Conservation (phyloP, 805 yeast genomes). For the Yamadazyma philogaea region DNA sequence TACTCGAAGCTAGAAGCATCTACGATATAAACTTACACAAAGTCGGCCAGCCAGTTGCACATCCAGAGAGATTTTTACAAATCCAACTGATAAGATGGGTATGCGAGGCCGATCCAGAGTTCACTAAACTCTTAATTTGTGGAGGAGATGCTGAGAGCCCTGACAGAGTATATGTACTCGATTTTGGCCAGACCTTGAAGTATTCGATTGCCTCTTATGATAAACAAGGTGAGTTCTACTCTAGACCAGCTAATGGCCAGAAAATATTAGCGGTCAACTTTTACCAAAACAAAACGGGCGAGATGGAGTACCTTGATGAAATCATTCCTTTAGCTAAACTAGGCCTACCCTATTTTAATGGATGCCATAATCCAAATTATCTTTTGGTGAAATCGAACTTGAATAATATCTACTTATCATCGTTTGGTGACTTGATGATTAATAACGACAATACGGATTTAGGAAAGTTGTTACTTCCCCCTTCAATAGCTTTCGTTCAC, state of each 20-base stretch:
- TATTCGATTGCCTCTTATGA: conserved; percentile 81
- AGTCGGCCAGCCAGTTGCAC: conserved; percentile 35
- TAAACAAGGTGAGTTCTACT: conserved; percentile 76
- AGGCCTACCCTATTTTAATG: conserved; percentile 70
- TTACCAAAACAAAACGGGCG: conserved; percentile 16
- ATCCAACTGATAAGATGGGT: conserved; percentile 70
- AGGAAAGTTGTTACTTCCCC: conserved; percentile 57
- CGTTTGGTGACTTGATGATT: conserved; percentile 42
- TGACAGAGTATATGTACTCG: conserved; percentile 47
- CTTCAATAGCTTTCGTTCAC: conserved; percentile 72
- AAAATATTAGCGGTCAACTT: conserved; percentile 27
- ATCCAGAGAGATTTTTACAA: conserved; percentile 27
- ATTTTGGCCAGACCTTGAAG: conserved; percentile 76
- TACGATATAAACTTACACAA: conserved; percentile 62
- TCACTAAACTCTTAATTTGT: conserved; percentile 65
- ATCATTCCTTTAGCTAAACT: conserved; percentile 33
- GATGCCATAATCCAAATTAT: conserved; percentile 72
- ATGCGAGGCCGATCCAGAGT: conserved; percentile 75
- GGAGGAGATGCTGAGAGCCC: conserved; percentile 55
- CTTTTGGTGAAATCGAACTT: conserved; percentile 56
- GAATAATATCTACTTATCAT: conserved; percentile 63
- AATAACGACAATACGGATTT: conserved; percentile 20
- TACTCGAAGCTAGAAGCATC: conserved; percentile 70
- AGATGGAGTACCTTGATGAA: conserved; percentile 23
- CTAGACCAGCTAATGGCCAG: conserved; percentile 49